Conservation (phyloP, 352 stramenopile species). For the Phytophthora crassamura region DNA sequence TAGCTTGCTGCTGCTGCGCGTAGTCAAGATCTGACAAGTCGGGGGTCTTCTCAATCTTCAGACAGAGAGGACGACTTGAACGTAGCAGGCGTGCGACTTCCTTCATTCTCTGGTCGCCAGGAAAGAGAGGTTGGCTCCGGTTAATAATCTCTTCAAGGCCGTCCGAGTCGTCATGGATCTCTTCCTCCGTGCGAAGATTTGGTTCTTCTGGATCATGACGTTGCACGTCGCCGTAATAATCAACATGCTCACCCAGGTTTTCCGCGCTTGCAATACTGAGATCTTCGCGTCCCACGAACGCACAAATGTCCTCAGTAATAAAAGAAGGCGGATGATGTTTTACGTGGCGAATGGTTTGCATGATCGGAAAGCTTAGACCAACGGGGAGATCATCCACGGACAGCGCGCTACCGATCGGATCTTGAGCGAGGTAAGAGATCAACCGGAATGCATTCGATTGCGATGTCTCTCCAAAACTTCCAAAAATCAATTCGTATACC, state of each 20-base stretch:
- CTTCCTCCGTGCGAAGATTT: constrained; percentile 4
- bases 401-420: constrained; percentile 42
- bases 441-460: constrained; percentile 43
- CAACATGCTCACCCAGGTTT: constrained; percentile 10
- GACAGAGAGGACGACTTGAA: constrained; percentile 71
- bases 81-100: constrained; percentile 83
- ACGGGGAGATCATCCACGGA: constrained; percentile 65
- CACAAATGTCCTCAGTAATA: constrained; percentile 61
- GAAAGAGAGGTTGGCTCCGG: constrained; percentile 69
- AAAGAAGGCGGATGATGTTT: constrained; percentile 65
- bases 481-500: constrained; percentile 51
- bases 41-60: constrained; percentile 73
- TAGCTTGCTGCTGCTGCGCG: constrained; percentile 92
- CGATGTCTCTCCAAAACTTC: constrained; percentile 5
- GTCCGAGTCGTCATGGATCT: constrained; percentile 48
- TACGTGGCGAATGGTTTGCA: constrained; percentile 62
- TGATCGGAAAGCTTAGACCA: constrained; percentile 63
- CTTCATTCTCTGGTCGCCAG: constrained; percentile 77
- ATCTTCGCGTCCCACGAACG: constrained; percentile 69
- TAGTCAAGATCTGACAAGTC: constrained; percentile 80
- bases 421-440: constrained; percentile 60
- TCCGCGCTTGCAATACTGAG: constrained; percentile 44
- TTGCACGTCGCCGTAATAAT: constrained; percentile 3
- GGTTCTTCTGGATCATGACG: constrained; percentile 21
- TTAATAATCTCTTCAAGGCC: constrained; percentile 70